Evolutionary conservation across 495 filamentous ascomycete genomes (phyloP).

Genomic region (Lentithecium fluviatile): DNA sequence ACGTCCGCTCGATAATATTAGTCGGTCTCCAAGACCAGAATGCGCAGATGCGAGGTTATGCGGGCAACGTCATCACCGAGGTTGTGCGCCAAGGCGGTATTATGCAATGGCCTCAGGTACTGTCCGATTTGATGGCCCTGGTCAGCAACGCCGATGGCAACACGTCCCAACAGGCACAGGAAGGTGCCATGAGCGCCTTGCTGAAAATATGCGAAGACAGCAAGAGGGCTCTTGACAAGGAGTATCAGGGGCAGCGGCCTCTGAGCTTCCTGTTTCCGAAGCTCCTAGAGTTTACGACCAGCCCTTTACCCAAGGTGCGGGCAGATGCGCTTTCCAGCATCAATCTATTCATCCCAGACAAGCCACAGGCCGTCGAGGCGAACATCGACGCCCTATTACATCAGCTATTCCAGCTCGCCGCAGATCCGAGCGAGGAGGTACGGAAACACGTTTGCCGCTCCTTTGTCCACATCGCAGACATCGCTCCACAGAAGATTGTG

Average conservation of each 20-base stretch:
- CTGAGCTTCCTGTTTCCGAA: conserved; percentile 88
- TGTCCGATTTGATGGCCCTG: conserved; percentile 74
- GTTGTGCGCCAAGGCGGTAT: conserved; percentile 81
- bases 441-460: conserved; percentile 88
- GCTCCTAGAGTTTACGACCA: conserved; percentile 80
- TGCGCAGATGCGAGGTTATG: conserved; percentile 78
- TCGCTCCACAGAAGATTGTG: conserved; percentile 81
- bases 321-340: conserved; percentile 75
- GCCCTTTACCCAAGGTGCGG: conserved; percentile 69
- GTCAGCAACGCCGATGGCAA: conserved; percentile 71
- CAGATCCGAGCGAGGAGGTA: conserved; percentile 73
- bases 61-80: conserved; percentile 95
- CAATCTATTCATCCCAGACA: conserved; percentile 85
- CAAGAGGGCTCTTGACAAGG: conserved; percentile 77
- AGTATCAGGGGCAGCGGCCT: conserved; percentile 81
- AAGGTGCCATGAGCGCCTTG: conserved; percentile 90
- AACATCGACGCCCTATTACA: conserved; percentile 77
- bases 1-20: conserved; percentile 76
- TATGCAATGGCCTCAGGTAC: conserved; percentile 83
- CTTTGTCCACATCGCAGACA: conserved; percentile 89
- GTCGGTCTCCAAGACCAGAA: conserved; percentile 77
- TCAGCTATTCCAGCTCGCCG: conserved; percentile 75
- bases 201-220: conserved; percentile 97
- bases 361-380: conserved; percentile 70
- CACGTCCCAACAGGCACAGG: conserved; percentile 67